These are phyloP conservation scores for Fusarium aywerte DNA, from an alignment of 2,329 filamentous ascomycete species.

Conservation along the genomic window DNA sequence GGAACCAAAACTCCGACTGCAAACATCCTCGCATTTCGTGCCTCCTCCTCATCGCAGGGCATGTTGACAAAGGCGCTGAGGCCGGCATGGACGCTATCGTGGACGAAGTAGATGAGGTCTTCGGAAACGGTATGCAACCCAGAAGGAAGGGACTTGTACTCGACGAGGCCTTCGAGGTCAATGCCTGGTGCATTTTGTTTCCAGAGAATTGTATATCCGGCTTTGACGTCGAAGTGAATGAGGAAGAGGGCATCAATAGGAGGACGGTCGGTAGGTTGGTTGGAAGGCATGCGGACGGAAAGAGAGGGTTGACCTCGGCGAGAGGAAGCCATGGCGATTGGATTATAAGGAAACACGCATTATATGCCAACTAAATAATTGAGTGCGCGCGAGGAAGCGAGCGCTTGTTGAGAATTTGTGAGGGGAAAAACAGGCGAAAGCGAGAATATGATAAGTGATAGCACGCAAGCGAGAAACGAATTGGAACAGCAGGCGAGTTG, in stretches of 20 bases:
- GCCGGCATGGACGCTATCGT: conserved; percentile 81
- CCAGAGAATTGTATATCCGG: conserved; percentile 92
- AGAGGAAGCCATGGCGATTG: conserved; percentile 54
- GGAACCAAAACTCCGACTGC: conserved; percentile 91
- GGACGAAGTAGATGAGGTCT: conserved; percentile 94
- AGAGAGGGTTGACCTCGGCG: conserved; percentile 55
- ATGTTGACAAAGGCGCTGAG: conserved; percentile 91
- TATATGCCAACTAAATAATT: conserved; percentile 30
- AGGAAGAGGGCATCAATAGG: conserved; percentile 81
- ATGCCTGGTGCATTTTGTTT: conserved; percentile 77
- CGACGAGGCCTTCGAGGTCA: conserved; percentile 85
- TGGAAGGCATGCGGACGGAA: conserved; percentile 51
- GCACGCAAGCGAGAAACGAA: background rate
- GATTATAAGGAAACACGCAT: conserved; percentile 46
- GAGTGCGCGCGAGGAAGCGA: conserved; percentile 7
- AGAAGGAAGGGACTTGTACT: conserved; percentile 96
- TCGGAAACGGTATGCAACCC: conserved; percentile 88
- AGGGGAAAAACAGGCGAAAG: conserved; percentile 9
- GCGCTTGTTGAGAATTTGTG: conserved; percentile 9
- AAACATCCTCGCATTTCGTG: conserved; percentile 91
- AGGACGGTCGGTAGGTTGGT: conserved; percentile 49
- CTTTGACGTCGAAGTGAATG: conserved; percentile 91
- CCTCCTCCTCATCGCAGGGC: conserved; percentile 77
- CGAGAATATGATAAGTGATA: conserved; percentile 22
- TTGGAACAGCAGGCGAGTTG: background rate